Conservation (phyloP, 805 yeast species). For the Pichia sporocuriosa region DNA sequence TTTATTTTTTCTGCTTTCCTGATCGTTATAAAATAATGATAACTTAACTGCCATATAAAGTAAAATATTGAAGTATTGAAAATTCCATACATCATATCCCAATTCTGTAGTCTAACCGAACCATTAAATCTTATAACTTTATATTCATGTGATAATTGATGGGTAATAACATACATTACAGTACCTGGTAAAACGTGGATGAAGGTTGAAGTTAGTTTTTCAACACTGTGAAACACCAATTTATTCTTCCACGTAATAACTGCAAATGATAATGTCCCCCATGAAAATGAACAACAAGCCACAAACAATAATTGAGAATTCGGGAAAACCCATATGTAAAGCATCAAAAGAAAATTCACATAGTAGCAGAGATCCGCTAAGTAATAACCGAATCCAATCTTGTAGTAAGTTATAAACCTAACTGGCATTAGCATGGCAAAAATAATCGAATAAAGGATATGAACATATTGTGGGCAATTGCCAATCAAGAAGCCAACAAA, state of each 20-base stretch:
- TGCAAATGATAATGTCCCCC: constrained; percentile 89
- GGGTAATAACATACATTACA: constrained; percentile 80
- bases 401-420: constrained; percentile 74
- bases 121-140: constrained; percentile 68
- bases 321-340: constrained; percentile 82
- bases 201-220: constrained; percentile 84
- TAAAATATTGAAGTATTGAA: constrained; percentile 76
- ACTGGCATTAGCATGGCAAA: constrained; percentile 70
- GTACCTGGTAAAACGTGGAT: constrained; percentile 90
- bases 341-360: constrained; percentile 63
- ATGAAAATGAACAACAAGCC: constrained; percentile 77
- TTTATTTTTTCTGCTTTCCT: constrained; percentile 71
- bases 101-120: constrained; percentile 56
- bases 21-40: constrained; percentile 89
- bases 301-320: constrained; percentile 64
- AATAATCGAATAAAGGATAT: constrained; percentile 60
- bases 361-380: constrained; percentile 92
- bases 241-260: constrained; percentile 96
- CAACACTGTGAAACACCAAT: constrained; percentile 82
- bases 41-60: constrained; percentile 81
- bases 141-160: constrained; percentile 51
- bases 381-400: constrained; percentile 73
- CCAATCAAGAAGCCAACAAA: constrained; percentile 73
- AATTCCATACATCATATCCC: constrained; percentile 69
- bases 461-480: constrained; percentile 68